phyloP scores from a whole-genome alignment of 495 filamentous ascomycete genomes.

The Talaromyces ruber region DNA sequence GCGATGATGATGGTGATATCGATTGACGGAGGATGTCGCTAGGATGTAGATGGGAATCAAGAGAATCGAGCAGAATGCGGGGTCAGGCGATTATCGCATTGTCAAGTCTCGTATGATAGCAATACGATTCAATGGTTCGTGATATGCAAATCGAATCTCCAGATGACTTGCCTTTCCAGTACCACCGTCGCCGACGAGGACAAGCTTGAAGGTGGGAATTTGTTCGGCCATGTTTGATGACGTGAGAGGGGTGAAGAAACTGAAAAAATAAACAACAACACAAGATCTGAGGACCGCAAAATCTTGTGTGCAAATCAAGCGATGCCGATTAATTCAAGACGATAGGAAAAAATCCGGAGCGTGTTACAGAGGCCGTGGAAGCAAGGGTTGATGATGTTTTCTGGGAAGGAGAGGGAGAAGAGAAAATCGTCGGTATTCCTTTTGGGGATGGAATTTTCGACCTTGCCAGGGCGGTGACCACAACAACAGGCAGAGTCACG shows the following conservation, averaged over 20 bases:
- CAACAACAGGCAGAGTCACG: constrained; percentile 20
- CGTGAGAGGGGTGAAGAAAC: constrained; percentile 10
- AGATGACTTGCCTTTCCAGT: constrained; percentile 84
- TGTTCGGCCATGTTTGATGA: constrained; percentile 50
- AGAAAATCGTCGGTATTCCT: not conserved
- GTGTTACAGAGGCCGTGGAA: constrained; percentile 4
- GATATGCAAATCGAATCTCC: not conserved
- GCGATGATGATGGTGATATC: not conserved
- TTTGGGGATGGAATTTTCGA: constrained; percentile 40
- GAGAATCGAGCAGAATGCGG: not conserved
- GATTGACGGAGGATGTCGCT: not conserved
- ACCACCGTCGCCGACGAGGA: constrained; percentile 98
- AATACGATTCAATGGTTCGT: not conserved
- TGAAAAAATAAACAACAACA: constrained; percentile 7
- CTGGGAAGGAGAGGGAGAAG: not conserved
- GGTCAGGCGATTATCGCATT: constrained; percentile 5
- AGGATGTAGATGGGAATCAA: not conserved
- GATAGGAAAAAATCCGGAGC: not conserved
- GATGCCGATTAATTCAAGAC: not conserved
- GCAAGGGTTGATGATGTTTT: not conserved
- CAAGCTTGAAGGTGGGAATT: constrained; percentile 93
- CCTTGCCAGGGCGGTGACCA: constrained; percentile 22
- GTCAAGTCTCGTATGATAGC: not conserved
- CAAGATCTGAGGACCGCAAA: constrained; percentile 8
- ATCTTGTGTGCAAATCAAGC: constrained; percentile 2